Percentiles rank a stretch among this genome's conserved stretches.
phyloP scores from a whole-genome alignment of 371 early-diverging fungal species.

The Circinella umbellata region DNA sequence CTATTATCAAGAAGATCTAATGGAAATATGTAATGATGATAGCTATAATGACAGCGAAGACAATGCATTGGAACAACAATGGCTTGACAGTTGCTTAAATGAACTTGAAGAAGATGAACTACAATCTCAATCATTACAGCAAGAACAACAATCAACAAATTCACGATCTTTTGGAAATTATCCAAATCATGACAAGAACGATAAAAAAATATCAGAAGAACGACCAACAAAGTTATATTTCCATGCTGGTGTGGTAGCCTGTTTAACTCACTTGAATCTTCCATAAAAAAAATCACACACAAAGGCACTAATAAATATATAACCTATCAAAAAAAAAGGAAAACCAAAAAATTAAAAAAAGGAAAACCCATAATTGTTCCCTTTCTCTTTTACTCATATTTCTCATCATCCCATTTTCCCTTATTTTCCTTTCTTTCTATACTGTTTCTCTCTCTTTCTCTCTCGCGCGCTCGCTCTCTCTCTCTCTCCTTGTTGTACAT shows the following conservation, averaged over 20 bases:
- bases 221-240: neutral
- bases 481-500: neutral
- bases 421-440: neutral
- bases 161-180: neutral
- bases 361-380: no score
- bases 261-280: neutral
- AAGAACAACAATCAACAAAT: neutral
- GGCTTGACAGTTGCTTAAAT: slow-evolving; percentile 11
- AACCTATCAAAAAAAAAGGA: no score
- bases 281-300: neutral
- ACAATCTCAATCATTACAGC: neutral
- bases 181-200: neutral
- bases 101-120: slow-evolving; percentile 15
- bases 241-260: slow-evolving; percentile 5
- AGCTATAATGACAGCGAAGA: neutral
- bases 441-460: neutral
- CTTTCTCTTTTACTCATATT: no score
- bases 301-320: no score
- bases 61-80: slow-evolving; percentile 13
- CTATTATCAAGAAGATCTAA: neutral
- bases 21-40: neutral
- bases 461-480: no score
- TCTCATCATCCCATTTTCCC: neutral
- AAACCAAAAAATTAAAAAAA: no score
- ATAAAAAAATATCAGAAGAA: neutral